A percentile compares a stretch with the other conserved stretches of the same genome.
These are phyloP conservation scores for Aspergillus funiculosus DNA, from an alignment of 495 filamentous ascomycete species.

Conservation along the genomic window DNA sequence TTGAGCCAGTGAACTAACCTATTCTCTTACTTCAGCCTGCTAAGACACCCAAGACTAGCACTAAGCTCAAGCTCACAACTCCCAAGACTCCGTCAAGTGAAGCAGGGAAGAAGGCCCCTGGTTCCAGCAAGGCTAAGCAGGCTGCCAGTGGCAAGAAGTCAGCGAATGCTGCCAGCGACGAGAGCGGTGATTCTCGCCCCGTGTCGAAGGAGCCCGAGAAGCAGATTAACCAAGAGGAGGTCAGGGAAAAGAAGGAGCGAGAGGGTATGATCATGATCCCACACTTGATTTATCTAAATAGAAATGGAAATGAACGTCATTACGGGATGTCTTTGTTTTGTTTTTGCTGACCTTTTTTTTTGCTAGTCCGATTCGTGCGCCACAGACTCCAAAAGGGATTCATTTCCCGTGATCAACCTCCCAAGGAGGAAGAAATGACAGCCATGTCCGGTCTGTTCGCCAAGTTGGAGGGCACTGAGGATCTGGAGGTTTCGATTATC, in stretches of 20 bases:
- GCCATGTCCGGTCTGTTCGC: constrained; percentile 71
- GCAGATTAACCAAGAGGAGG: constrained; percentile 52
- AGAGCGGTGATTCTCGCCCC: constrained; percentile 36
- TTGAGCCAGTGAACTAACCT: too few species aligned
- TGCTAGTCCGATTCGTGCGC: constrained; percentile 70
- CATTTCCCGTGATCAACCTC: constrained; percentile 69
- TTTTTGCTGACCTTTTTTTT: constrained; percentile 10
- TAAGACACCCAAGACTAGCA: constrained; percentile 57
- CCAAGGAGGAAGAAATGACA: constrained; percentile 85
- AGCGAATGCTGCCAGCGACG: constrained; percentile 40
- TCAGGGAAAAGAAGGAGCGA: constrained; percentile 61
- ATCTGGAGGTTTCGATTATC: constrained; percentile 83
- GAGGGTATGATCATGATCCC: constrained; percentile 49
- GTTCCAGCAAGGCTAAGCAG: constrained; percentile 57
- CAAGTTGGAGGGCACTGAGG: constrained; percentile 70
- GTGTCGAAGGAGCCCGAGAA: constrained; percentile 50
- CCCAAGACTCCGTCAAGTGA: constrained; percentile 46
- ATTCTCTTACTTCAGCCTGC: constrained; percentile 39
- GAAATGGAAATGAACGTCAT: too few species aligned
- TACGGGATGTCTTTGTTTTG: background rate
- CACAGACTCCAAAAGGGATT: constrained; percentile 91
- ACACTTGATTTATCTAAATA: too few species aligned
- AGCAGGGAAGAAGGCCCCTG: constrained; percentile 44
- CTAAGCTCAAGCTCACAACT: constrained; percentile 50
- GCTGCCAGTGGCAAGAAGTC: constrained; percentile 32